phyloP scores from a whole-genome alignment of 139 green algal genomes.

The Chlorella sorokiniana region DNA sequence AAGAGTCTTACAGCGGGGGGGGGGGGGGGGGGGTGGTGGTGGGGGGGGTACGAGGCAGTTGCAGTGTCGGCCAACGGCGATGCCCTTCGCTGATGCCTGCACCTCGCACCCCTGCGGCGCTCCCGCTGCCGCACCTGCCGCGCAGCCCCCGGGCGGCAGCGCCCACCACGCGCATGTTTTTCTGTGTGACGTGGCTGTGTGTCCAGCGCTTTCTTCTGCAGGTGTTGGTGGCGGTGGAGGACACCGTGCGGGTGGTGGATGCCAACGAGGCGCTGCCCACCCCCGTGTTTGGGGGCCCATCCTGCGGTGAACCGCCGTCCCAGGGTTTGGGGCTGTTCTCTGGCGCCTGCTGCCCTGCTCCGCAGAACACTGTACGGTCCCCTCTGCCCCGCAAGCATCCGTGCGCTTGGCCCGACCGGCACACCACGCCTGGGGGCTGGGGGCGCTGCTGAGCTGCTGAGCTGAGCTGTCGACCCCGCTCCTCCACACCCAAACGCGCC shows the following conservation, averaged over 20 bases:
- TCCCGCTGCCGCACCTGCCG: not conserved
- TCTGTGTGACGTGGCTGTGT: too few species aligned
- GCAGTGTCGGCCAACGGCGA: too few species aligned
- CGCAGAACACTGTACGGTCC: too few species aligned
- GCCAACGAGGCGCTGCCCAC: constrained; percentile 46
- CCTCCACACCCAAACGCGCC: not conserved
- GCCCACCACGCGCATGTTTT: too few species aligned
- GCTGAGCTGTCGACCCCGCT: not conserved
- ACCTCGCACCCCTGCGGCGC: not conserved
- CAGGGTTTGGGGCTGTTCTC: not conserved
- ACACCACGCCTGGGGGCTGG: too few species aligned
- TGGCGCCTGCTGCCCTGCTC: not conserved
- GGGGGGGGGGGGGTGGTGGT: not conserved
- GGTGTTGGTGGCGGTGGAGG: constrained; percentile 69
- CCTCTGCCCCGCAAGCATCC: too few species aligned
- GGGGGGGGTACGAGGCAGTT: too few species aligned
- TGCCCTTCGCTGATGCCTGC: too few species aligned
- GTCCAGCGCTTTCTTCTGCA: constrained; percentile 39
- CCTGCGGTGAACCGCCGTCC: constrained; percentile 5
- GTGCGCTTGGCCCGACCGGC: too few species aligned
- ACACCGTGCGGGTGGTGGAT: constrained; percentile 66
- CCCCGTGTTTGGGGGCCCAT: constrained; percentile 31
- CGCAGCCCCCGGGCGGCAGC: too few species aligned
- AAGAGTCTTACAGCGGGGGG: too few species aligned
- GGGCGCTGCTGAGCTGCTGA: not conserved